phyloP scores from a whole-genome alignment of 2,329 filamentous ascomycete genomes.

The Epichloe festucae region DNA sequence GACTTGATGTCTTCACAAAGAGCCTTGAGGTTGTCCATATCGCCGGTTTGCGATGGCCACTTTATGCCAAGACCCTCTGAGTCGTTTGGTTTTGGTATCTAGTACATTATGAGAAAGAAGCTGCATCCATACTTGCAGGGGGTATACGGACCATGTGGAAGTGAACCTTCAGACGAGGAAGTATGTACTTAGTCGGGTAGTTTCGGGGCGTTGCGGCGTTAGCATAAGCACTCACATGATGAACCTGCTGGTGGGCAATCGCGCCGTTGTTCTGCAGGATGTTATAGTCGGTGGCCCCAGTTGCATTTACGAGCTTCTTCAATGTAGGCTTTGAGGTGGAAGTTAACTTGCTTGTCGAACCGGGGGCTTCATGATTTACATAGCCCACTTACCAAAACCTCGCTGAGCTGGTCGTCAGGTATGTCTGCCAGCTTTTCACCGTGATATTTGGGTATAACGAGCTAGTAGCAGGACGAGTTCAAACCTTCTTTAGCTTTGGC shows the following conservation, averaged over 20 bases:
- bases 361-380: not conserved
- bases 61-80: conserved; percentile 63
- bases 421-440: conserved; percentile 86
- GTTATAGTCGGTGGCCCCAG: conserved; percentile 73
- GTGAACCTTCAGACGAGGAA: conserved; percentile 49
- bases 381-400: conserved; percentile 55
- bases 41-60: conserved; percentile 64
- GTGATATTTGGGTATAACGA: conserved; percentile 92
- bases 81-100: conserved; percentile 90
- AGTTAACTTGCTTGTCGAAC: not conserved
- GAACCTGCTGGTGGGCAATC: conserved; percentile 82
- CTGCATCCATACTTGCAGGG: not conserved
- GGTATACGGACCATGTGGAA: conserved; percentile 66
- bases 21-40: conserved; percentile 75
- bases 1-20: conserved; percentile 74
- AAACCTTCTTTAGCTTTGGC: not conserved
- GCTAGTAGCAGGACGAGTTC: conserved; percentile 34
- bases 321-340: conserved; percentile 29
- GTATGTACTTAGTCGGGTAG: not conserved
- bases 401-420: conserved; percentile 72
- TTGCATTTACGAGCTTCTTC: conserved; percentile 73
- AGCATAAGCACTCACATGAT: conserved; percentile 52
- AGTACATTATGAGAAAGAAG: conserved; percentile 1
- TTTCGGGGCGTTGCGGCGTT: too few species aligned
- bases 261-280: conserved; percentile 92